Base-by-base conservation (phyloP, 2,329 filamentous ascomycete genomes). In the Lachnellula occidentalis region DNA sequence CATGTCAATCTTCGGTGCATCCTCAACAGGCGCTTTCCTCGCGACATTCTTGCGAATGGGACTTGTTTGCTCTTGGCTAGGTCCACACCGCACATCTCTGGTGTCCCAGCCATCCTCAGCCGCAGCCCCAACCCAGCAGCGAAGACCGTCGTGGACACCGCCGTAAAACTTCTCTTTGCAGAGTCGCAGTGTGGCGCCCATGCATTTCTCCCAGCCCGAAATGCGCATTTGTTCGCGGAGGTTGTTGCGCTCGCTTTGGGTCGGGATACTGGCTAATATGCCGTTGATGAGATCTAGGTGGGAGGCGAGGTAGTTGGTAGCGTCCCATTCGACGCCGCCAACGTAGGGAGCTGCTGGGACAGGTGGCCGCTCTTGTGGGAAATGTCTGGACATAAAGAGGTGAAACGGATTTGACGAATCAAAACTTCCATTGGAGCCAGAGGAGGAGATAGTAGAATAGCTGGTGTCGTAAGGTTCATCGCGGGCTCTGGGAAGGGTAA, bases 81-180 rank as follows among this genome's bases (percentile, higher is more conserved):
- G 85, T 0, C 89, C 89, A 70, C 87, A 90, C 50, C 92, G 79
- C 22, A 97, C 92, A 65, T 87, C 85, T 50, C 80, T 79, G 43
- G 91, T 86, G 49, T 90, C 83, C 92, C 94, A 99, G 45, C 83
- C 88, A 71, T 99, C 94, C 57, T 92, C 91, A 27, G 78, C 79
- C 0, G 90, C 92, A 0, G 92, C 94, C 0, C 86, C 86, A 17
- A 96, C 88, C 92, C 92, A 99, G 6, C 88, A 92, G 52, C 88
- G 84, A 59, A 97, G 77, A 2, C 86, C 90, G 64, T 92, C 90
- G 69, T 99, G 94, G 4, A 99, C 88, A 48, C 88, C 85, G 2
- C 88, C 88, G 69, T 99, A 97, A 70, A 97, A 96, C 70, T 97
- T 97, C 72, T 96, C 92, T 70, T 97, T 99, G 77, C 92, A 97